Base-by-base conservation (phyloP, 768 basidiomycete genomes). In the Mrakia frigida region DNA sequence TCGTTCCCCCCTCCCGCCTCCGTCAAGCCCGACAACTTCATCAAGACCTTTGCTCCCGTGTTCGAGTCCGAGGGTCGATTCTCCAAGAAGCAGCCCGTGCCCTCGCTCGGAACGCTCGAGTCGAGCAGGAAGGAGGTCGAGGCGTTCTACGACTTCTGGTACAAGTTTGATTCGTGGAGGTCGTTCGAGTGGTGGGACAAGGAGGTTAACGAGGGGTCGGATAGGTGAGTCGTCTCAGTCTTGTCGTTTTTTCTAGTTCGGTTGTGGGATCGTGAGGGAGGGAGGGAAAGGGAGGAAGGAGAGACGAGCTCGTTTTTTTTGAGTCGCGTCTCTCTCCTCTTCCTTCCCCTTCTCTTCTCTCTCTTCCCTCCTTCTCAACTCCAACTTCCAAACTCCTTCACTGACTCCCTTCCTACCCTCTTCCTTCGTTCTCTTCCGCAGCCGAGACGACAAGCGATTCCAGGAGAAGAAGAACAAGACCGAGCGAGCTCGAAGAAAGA, bases 381-480 rank as follows among this genome's bases (percentile, higher is more conserved):
- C 43, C 43, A 46, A 16, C n/a, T n/a, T n/a, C n/a, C n/a, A 46
- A 46, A 46, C 14, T 46, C 43, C 43, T 14, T 14, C 9, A 46
- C 43, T 46, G 43, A 46, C 25, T 46, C 25, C 21, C 43, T 37
- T 37, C 46, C 41, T 43, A n/a, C 25, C 41, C 33, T 23, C 25
- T n/a, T 25, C 33, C 6, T 21, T 50, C 46, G 1, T 18, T 41
- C n/a, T 16, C 14, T 25, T 31, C 35, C 46, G 25, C 80, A 95
- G 93, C 82, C 96, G 96, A 75, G 96, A 98, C 84, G 96, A 99
- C 84, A 98, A 98, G 85, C 91, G 96, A 41, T 97, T 95, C 85
- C 94, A 93, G 25, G 96, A 98, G 85, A 98, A 98, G 87, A 99
- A 99, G 88, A 99, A 99, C 89, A 98, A 97, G 85, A 85, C 92